Percentiles rank a stretch among this genome's conserved stretches.
phyloP scores from a whole-genome alignment of 2,329 filamentous ascomycete genomes.

The Ophiostoma sp. region DNA sequence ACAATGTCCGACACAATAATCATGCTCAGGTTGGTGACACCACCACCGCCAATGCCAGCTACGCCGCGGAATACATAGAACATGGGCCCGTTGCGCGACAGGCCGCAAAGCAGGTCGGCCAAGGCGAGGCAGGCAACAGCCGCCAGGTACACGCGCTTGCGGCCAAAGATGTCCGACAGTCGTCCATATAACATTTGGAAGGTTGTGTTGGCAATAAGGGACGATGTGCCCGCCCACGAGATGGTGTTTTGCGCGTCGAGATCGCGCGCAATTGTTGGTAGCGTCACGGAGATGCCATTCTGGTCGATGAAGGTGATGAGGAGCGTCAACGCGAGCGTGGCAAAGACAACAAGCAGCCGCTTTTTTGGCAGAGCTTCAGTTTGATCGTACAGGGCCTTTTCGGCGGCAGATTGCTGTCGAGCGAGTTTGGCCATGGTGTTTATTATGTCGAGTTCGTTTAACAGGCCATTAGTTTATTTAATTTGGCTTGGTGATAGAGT shows the following conservation, averaged over 20 bases:
- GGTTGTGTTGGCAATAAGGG: conserved; percentile 53
- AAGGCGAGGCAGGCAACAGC: conserved; percentile 49
- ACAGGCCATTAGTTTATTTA: not conserved
- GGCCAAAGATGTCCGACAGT: conserved; percentile 56
- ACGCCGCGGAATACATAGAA: conserved; percentile 58
- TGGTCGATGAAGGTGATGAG: conserved; percentile 54
- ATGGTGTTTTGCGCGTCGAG: conserved; percentile 46
- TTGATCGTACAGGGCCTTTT: conserved; percentile 35
- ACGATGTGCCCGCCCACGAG: conserved; percentile 50
- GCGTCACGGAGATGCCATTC: conserved; percentile 48
- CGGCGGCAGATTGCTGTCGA: conserved; percentile 24
- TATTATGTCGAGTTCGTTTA: not conserved
- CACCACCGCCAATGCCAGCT: conserved; percentile 58
- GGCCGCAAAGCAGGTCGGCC: conserved; percentile 55
- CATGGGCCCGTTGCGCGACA: conserved; percentile 51
- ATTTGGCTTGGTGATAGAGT: not conserved
- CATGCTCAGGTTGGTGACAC: conserved; percentile 54
- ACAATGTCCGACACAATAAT: conserved; percentile 59
- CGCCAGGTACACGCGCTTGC: conserved; percentile 53
- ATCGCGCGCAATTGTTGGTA: conserved; percentile 45
- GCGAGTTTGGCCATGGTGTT: conserved; percentile 15
- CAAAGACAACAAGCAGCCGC: conserved; percentile 48
- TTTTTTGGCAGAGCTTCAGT: conserved; percentile 51
- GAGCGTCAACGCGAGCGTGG: conserved; percentile 47
- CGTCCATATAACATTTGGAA: conserved; percentile 62